phyloP scores from a whole-genome alignment of 768 basidiomycete genomes.

The Panus rudis region DNA sequence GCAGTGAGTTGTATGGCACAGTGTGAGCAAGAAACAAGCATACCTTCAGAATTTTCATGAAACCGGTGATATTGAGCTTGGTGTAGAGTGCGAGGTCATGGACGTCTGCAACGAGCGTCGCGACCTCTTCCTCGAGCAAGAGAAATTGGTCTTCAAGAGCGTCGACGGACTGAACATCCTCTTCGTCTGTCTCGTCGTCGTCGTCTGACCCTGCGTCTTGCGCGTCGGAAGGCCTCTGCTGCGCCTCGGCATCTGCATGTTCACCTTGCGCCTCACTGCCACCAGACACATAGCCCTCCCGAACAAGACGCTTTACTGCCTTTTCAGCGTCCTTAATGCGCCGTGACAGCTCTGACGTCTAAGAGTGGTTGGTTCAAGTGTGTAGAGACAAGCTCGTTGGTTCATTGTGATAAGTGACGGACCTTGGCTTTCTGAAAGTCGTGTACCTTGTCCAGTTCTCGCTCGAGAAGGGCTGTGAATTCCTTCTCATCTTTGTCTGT shows the following conservation, averaged over 20 bases:
- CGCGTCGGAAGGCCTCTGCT: conserved; percentile 39
- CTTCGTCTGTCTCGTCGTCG: conserved; percentile 38
- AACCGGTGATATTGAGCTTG: conserved; percentile 97
- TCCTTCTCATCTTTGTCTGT: conserved; percentile 70
- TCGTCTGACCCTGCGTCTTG: conserved; percentile 68
- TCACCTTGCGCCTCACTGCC: conserved; percentile 8
- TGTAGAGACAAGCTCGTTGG: background rate
- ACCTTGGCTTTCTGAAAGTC: conserved; percentile 91
- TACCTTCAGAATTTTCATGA: conserved; percentile 96
- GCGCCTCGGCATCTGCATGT: conserved; percentile 46
- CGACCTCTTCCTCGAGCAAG: conserved; percentile 88
- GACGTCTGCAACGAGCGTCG: conserved; percentile 87
- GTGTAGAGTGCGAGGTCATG: conserved; percentile 90
- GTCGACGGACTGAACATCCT: conserved; percentile 52
- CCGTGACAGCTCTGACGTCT: conserved; percentile 77
- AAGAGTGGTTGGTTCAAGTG: background rate
- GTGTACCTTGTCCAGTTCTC: conserved; percentile 89
- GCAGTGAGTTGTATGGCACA: background rate
- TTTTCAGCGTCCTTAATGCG: conserved; percentile 81
- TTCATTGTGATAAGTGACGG: conserved; percentile 6
- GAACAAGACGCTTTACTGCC: conserved; percentile 72
- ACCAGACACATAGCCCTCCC: conserved; percentile 34
- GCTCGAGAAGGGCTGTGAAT: conserved; percentile 72
- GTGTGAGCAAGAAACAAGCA: conserved; percentile 10
- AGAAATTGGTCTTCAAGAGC: conserved; percentile 84